These are phyloP conservation scores for Didymella arachidicola DNA, from an alignment of 2,329 filamentous ascomycete species.

Conservation along the genomic window DNA sequence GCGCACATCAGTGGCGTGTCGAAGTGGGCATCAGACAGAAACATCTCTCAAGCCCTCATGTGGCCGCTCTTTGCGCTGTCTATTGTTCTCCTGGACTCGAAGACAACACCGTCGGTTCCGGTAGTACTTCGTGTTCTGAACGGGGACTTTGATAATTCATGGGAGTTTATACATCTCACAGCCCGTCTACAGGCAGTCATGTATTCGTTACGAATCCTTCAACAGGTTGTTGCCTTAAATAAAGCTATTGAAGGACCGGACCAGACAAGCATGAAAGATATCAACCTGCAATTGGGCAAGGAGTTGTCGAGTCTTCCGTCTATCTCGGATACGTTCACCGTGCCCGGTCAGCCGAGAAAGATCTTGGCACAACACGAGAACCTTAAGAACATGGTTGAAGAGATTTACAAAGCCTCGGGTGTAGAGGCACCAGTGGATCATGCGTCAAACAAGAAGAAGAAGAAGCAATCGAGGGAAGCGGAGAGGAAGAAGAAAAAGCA, in stretches of 20 bases:
- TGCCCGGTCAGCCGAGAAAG: slow-evolving; percentile 35
- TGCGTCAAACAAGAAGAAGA: slow-evolving; percentile 34
- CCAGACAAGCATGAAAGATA: not conserved
- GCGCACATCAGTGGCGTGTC: slow-evolving; percentile 24
- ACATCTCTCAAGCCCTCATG: slow-evolving; percentile 22
- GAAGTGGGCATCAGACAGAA: slow-evolving; percentile 26
- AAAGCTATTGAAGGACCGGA: slow-evolving; percentile 11
- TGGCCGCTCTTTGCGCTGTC: slow-evolving; percentile 41
- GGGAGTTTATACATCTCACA: slow-evolving; percentile 51
- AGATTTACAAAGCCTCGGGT: slow-evolving; percentile 40
- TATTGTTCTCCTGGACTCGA: slow-evolving; percentile 32
- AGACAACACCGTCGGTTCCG: slow-evolving; percentile 29
- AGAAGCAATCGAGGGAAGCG: slow-evolving; percentile 35
- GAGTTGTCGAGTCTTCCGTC: slow-evolving; percentile 35
- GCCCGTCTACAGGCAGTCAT: slow-evolving; percentile 53
- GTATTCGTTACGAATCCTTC: slow-evolving; percentile 55
- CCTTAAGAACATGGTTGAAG: slow-evolving; percentile 32
- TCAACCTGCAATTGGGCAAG: slow-evolving; percentile 20
- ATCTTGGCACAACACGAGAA: slow-evolving; percentile 26
- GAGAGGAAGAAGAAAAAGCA: slow-evolving; percentile 39
- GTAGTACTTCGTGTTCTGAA: slow-evolving; percentile 34
- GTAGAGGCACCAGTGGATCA: slow-evolving; percentile 29
- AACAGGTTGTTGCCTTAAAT: slow-evolving; percentile 46
- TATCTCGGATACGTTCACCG: slow-evolving; percentile 34
- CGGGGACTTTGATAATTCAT: slow-evolving; percentile 45